Base-by-base conservation (phyloP, 169 alveolate genomes). In the Amoebophrya sp. region DNA sequence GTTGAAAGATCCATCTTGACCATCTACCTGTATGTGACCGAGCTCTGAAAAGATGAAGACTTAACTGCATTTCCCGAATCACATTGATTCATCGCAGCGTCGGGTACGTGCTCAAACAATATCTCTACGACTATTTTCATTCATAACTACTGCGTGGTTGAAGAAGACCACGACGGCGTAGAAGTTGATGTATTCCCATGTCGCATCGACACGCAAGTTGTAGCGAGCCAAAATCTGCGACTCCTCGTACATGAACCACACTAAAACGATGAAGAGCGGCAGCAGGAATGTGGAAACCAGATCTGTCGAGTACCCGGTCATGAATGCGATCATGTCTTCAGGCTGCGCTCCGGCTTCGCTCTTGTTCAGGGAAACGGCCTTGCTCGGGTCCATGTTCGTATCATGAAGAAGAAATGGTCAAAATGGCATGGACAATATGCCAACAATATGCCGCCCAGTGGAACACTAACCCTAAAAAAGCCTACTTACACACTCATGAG, bases 91-190 rank as follows among this genome's bases (percentile, higher is more conserved):
- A n/a, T n/a, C n/a, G n/a, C n/a, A n/a, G n/a, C n/a, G n/a, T n/a
- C n/a, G n/a, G n/a, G n/a, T n/a, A n/a, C n/a, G n/a, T n/a, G n/a
- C n/a, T n/a, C n/a, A n/a, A n/a, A n/a, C n/a, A n/a, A n/a, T n/a
- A n/a, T n/a, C n/a, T n/a, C n/a, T n/a, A n/a, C n/a, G n/a, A n/a
- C n/a, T n/a, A n/a, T n/a, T n/a, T n/a, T n/a, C n/a, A n/a, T n/a
- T n/a, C n/a, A n/a, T n/a, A n/a, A n/a, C 94, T 0, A 91, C 91
- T 29, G 90, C 47, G 89, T 90, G 36, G 78, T 91, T 92, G 91
- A 91, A 90, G 53, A 90, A 24, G 1, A 78, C 34, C 41, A 90
- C n/a, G 0, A 90, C 24, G 3, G 40, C n/a, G 24, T 76, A 54
- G 89, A 90, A 90, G 23, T 18, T 41, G 38, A 90, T 6, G 40